These are phyloP conservation scores for Ophiocordyceps camponoti-saundersi DNA, from an alignment of 2,329 filamentous ascomycete species.

Conservation along the genomic window DNA sequence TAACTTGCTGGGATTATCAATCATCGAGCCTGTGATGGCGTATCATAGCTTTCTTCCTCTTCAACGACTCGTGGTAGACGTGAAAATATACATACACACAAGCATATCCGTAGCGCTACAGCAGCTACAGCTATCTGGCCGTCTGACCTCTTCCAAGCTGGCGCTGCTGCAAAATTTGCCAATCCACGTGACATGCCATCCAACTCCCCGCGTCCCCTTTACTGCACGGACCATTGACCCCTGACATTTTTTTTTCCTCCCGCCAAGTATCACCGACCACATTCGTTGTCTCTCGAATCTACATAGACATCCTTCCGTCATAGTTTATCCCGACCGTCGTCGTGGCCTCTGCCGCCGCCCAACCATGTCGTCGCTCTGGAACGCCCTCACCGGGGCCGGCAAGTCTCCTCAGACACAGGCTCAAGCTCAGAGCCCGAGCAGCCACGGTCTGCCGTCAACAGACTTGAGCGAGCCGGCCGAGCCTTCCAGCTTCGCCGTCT, in stretches of 20 bases:
- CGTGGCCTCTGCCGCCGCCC: not conserved
- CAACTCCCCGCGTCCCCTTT: not conserved
- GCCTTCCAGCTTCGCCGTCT: not conserved
- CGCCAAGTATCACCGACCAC: not conserved
- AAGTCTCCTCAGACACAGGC: slow-evolving; percentile 24
- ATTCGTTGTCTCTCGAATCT: not conserved
- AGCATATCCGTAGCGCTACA: no score
- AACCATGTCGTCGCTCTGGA: slow-evolving; percentile 42
- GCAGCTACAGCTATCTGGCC: no score
- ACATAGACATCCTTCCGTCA: not conserved
- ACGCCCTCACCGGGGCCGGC: slow-evolving; percentile 43
- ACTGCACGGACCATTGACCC: not conserved
- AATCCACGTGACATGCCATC: not conserved
- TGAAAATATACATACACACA: no score
- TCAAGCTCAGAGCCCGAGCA: slow-evolving; percentile 49
- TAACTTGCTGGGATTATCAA: no score
- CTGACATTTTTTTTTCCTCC: not conserved
- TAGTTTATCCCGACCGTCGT: not conserved
- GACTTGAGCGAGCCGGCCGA: not conserved
- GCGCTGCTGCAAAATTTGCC: not conserved
- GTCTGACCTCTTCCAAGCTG: not conserved
- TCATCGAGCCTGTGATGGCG: not conserved
- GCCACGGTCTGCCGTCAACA: slow-evolving; percentile 73
- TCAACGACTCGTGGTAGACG: no score
- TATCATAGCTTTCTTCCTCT: no score